phyloP scores from a whole-genome alignment of 306 rosid genomes.

The Trifolium subterraneum region DNA sequence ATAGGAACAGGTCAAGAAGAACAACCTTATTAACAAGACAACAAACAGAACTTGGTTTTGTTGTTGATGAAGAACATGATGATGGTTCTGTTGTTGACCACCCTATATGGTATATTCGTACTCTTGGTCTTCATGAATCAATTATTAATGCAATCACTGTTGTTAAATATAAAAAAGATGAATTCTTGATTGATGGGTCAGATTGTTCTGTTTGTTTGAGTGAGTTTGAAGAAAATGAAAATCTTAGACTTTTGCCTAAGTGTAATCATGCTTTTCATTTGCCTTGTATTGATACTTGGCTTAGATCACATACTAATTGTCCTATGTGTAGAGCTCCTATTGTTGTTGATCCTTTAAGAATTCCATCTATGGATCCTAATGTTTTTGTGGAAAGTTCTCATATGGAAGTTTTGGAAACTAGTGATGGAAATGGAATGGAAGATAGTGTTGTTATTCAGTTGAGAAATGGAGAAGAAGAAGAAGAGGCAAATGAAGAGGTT shows the following conservation, averaged over 20 bases:
- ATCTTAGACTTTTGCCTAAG: constrained; percentile 73
- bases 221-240: constrained; percentile 81
- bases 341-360: constrained; percentile 25
- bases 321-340: constrained; percentile 91
- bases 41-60: constrained; percentile 40
- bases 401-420: constrained; percentile 20
- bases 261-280: constrained; percentile 89
- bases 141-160: constrained; percentile 67
- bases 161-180: constrained; percentile 61
- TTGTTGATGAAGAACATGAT: constrained; percentile 59
- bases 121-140: constrained; percentile 69
- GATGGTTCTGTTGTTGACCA: constrained; percentile 67
- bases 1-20: constrained; percentile 33
- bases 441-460: constrained; percentile 20
- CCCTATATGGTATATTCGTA: constrained; percentile 83
- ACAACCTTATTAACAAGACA: not conserved
- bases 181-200: constrained; percentile 77
- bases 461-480: constrained; percentile 20
- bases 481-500: not conserved
- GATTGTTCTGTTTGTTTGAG: constrained; percentile 84
- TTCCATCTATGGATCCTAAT: constrained; percentile 39
- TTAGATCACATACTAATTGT: constrained; percentile 80
- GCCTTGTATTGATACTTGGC: constrained; percentile 93
- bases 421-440: constrained; percentile 4
- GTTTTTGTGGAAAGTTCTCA: constrained; percentile 33